Percentiles rank a stretch among this genome's conserved stretches.
These are phyloP conservation scores for Aspergillus chevalieri DNA, from an alignment of 2,329 filamentous ascomycete species.

Conservation along the genomic window DNA sequence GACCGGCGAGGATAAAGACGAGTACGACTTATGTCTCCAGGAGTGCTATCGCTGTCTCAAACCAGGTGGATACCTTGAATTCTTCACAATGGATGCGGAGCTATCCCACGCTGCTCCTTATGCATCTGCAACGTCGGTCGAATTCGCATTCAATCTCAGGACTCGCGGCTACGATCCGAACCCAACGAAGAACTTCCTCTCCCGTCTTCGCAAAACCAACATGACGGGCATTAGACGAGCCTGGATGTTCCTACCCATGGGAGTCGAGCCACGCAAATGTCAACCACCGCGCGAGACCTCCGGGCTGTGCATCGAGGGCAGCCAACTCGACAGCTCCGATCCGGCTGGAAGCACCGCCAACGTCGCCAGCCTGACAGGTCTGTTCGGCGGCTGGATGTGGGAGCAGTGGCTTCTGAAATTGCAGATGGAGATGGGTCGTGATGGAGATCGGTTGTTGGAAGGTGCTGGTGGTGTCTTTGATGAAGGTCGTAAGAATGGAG, in stretches of 20 bases:
- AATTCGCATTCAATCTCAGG: conserved; percentile 86
- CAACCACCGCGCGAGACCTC: conserved; percentile 39
- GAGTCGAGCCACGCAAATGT: conserved; percentile 44
- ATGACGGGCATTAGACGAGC: conserved; percentile 76
- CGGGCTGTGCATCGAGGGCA: conserved; percentile 37
- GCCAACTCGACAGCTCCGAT: conserved; percentile 51
- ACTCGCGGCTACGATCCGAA: conserved; percentile 83
- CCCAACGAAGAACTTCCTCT: conserved; percentile 75
- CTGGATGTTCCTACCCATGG: conserved; percentile 87
- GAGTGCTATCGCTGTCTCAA: conserved; percentile 91
- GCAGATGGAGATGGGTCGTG: conserved; percentile 76
- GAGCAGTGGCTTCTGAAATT: conserved; percentile 91
- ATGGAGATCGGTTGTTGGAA: conserved; percentile 47
- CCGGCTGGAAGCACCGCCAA: conserved; percentile 63
- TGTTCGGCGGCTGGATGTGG: conserved; percentile 86
- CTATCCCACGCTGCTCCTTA: conserved; percentile 77
- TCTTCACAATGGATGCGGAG: conserved; percentile 81
- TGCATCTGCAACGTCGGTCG: conserved; percentile 75
- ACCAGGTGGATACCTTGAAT: conserved; percentile 88
- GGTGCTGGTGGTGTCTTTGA: conserved; percentile 54
- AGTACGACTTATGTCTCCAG: conserved; percentile 76
- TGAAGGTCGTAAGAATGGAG: conserved; percentile 52
- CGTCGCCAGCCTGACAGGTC: conserved; percentile 68
- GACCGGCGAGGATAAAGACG: conserved; percentile 64
- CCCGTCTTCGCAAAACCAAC: conserved; percentile 65